Evolutionary conservation across 805 yeast genomes (phyloP).

Genomic region (Saturnispora mendoncae): DNA sequence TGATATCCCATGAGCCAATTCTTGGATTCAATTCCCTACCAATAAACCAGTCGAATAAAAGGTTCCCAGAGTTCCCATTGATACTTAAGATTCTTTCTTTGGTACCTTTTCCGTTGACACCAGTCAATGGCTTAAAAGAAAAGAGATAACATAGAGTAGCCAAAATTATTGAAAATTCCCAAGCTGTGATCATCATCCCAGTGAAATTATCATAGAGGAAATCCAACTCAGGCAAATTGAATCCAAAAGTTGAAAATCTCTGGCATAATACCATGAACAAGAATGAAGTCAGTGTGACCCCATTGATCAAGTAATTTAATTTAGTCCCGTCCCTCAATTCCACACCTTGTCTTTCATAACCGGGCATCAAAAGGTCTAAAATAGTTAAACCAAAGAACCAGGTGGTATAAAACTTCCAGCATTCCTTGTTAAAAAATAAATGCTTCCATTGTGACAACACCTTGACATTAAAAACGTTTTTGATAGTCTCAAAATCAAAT

Average conservation of each 20-base stretch:
- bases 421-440: constrained; percentile 34
- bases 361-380: constrained; percentile 63
- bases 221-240: constrained; percentile 60
- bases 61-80: constrained; percentile 78
- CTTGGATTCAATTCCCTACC: constrained; percentile 96
- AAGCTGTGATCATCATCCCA: constrained; percentile 54
- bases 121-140: constrained; percentile 53
- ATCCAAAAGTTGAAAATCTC: constrained; percentile 41
- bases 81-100: constrained; percentile 66
- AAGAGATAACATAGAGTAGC: constrained; percentile 55
- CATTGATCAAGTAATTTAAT: constrained; percentile 75
- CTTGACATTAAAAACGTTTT: constrained; percentile 13
- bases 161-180: constrained; percentile 53
- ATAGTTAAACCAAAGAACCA: constrained; percentile 68
- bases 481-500: constrained; percentile 34
- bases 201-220: constrained; percentile 63
- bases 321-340: constrained; percentile 65
- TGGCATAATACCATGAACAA: constrained; percentile 34
- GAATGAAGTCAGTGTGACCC: constrained; percentile 44
- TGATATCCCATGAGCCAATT: constrained; percentile 76
- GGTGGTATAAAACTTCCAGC: constrained; percentile 55
- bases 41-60: constrained; percentile 87
- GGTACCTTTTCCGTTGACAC: constrained; percentile 43
- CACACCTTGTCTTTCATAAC: constrained; percentile 65
- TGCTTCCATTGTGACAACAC: constrained; percentile 18